Evolutionary conservation across 1,284 basidiomycete genomes (phyloP).

Genomic region (Vanrija humicola): DNA sequence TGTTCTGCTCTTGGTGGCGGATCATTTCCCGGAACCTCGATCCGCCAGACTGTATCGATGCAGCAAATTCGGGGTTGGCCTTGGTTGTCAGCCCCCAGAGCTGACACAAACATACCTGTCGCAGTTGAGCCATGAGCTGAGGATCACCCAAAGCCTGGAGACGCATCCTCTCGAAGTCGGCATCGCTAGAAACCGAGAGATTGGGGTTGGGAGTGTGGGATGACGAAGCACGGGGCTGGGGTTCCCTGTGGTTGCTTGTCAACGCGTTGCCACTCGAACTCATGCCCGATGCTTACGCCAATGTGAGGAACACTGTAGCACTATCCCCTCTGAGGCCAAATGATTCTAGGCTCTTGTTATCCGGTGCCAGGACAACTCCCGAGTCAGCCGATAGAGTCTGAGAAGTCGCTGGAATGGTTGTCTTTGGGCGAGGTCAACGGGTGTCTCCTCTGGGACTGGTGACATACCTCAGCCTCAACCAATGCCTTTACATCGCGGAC

Average conservation of each 20-base stretch:
- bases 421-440: slow-evolving; percentile 15
- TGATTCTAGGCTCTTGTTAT: slow-evolving; percentile 29
- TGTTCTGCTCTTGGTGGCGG: slow-evolving; percentile 59
- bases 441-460: not conserved
- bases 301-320: slow-evolving; percentile 40
- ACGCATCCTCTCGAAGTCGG: slow-evolving; percentile 84
- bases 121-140: slow-evolving; percentile 68
- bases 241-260: not conserved
- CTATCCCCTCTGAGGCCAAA: slow-evolving; percentile 36
- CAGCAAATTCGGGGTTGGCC: slow-evolving; percentile 73
- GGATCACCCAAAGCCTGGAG: slow-evolving; percentile 82
- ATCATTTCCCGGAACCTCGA: slow-evolving; percentile 69
- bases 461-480: slow-evolving; percentile 77
- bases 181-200: slow-evolving; percentile 51
- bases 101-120: slow-evolving; percentile 53
- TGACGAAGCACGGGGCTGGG: slow-evolving; percentile 14
- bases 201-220: slow-evolving; percentile 41
- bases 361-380: slow-evolving; percentile 31
- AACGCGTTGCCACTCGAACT: not conserved
- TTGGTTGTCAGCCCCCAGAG: slow-evolving; percentile 34
- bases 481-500: slow-evolving; percentile 83
- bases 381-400: slow-evolving; percentile 37
- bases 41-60: slow-evolving; percentile 66
- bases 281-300: slow-evolving; percentile 39
- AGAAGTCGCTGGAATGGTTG: slow-evolving; percentile 23